Percentiles rank a stretch among this genome's conserved stretches.
Evolutionary conservation across 2,329 filamentous ascomycete genomes (phyloP).

Genomic region (Ophiocordyceps camponoti-saundersi): DNA sequence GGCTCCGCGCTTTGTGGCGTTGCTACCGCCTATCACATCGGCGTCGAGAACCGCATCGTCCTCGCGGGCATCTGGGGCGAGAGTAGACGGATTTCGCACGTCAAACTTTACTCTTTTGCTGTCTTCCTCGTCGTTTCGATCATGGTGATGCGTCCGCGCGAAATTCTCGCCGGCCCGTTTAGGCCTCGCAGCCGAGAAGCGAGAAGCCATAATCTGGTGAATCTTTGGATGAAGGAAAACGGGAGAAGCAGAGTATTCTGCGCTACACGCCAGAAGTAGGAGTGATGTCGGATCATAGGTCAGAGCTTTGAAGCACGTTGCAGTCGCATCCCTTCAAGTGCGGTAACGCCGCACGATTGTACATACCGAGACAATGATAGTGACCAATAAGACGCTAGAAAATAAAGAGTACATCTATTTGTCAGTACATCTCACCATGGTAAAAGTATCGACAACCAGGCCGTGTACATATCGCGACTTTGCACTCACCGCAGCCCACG

Average conservation of each 20-base stretch:
- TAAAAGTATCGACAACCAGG: too few species aligned
- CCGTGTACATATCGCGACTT: too few species aligned
- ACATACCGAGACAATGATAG: too few species aligned
- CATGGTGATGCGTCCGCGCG: slow-evolving; percentile 53
- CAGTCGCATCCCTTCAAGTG: too few species aligned
- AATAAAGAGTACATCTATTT: too few species aligned
- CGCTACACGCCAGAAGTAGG: too few species aligned
- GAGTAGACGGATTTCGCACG: slow-evolving; percentile 79
- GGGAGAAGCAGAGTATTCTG: background rate
- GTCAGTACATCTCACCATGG: too few species aligned
- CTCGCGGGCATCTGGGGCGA: slow-evolving; percentile 66
- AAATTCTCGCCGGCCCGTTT: slow-evolving; percentile 75
- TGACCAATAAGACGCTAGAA: too few species aligned
- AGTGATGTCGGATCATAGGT: too few species aligned
- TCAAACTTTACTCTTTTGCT: slow-evolving; percentile 84
- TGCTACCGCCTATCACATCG: slow-evolving; percentile 74
- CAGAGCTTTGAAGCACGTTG: too few species aligned
- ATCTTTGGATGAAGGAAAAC: background rate
- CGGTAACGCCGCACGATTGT: too few species aligned
- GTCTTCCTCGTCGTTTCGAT: slow-evolving; percentile 33
- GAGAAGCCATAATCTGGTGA: slow-evolving; percentile 7
- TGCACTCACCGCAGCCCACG: too few species aligned
- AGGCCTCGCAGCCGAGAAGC: slow-evolving; percentile 39
- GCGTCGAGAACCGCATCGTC: slow-evolving; percentile 64
- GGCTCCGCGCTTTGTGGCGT: slow-evolving; percentile 73